Percentiles rank a stretch among this genome's conserved stretches.
Conservation (phyloP, 306 rosid genomes). For the Malus sieversii region DNA sequence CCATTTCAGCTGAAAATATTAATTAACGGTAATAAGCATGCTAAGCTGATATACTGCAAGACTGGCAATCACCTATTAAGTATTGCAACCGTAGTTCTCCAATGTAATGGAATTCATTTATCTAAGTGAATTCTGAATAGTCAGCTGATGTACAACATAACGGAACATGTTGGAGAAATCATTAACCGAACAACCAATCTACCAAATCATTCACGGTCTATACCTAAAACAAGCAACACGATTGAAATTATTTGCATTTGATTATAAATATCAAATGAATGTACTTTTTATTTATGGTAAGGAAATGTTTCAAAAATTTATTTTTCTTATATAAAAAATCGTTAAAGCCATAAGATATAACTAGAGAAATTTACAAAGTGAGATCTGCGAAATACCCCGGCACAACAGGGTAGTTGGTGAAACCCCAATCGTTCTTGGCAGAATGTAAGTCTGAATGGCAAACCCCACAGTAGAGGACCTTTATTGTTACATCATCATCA, state of each 20-base stretch:
- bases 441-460: slow-evolving; percentile 87
- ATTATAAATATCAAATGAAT: too few species aligned
- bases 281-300: too few species aligned
- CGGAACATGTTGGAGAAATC: neutral
- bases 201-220: neutral
- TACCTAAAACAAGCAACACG: neutral
- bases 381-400: slow-evolving; percentile 53
- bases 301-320: too few species aligned
- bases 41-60: neutral
- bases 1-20: neutral
- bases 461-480: slow-evolving; percentile 76
- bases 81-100: neutral
- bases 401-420: slow-evolving; percentile 69
- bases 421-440: slow-evolving; percentile 75
- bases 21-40: neutral
- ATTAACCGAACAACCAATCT: neutral
- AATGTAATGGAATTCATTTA: too few species aligned
- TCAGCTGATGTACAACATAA: neutral
- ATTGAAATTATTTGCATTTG: neutral
- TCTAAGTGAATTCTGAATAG: too few species aligned
- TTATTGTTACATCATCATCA: slow-evolving; percentile 58
- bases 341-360: too few species aligned
- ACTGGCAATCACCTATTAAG: neutral
- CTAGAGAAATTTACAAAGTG: too few species aligned
- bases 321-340: too few species aligned